Evolutionary conservation across 495 filamentous ascomycete species (phyloP).

Genomic region (Articulospora tetracladia): DNA sequence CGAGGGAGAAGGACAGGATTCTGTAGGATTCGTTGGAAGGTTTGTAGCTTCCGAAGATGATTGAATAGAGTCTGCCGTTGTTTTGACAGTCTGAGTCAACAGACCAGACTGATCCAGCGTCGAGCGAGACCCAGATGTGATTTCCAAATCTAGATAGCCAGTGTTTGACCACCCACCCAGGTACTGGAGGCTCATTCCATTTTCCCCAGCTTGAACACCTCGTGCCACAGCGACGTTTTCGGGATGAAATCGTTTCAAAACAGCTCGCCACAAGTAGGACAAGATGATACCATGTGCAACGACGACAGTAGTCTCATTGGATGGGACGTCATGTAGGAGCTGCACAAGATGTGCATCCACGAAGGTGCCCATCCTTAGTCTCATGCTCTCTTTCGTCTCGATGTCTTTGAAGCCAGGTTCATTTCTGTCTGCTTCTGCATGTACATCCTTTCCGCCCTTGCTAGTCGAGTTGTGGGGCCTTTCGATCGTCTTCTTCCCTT

Average conservation of each 20-base stretch:
- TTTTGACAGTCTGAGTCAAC: neutral
- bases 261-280: conserved; percentile 56
- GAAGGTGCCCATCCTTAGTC: conserved; percentile 55
- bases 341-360: conserved; percentile 57
- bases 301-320: conserved; percentile 46
- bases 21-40: neutral
- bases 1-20: neutral
- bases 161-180: conserved; percentile 65
- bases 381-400: conserved; percentile 65
- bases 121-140: conserved; percentile 19
- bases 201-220: conserved; percentile 9
- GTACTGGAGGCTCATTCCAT: conserved; percentile 17
- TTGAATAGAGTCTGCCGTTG: neutral
- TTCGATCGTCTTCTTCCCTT: conserved; percentile 50
- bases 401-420: conserved; percentile 40
- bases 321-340: conserved; percentile 37
- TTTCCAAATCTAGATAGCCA: conserved; percentile 52
- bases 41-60: neutral
- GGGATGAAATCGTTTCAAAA: conserved; percentile 51
- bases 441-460: conserved; percentile 15
- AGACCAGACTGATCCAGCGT: neutral
- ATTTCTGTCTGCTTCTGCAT: conserved; percentile 13
- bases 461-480: conserved; percentile 1
- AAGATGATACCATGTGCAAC: conserved; percentile 83
- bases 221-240: conserved; percentile 29